These are phyloP conservation scores for Volvox africanus DNA, from an alignment of 139 green algal genomes.

Conservation along the genomic window DNA sequence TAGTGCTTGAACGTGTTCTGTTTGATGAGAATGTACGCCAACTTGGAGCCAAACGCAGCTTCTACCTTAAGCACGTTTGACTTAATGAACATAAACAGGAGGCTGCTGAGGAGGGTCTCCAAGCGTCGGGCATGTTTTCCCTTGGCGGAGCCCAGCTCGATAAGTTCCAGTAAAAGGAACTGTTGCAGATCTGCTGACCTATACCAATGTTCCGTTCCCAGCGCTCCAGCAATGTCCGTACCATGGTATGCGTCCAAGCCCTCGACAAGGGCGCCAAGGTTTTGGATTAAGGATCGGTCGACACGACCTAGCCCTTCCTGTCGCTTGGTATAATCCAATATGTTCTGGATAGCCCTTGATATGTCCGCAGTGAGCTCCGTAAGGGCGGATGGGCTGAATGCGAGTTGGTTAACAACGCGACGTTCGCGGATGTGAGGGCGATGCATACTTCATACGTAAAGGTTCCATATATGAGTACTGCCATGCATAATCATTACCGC, in stretches of 20 bases:
- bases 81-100: constrained; percentile 26
- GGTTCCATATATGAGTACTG: too few species aligned
- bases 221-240: background rate
- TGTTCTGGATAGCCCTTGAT: too few species aligned
- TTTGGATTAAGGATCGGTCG: background rate
- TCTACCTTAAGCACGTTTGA: background rate
- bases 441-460: too few species aligned
- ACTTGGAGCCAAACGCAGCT: background rate
- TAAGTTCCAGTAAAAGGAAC: background rate
- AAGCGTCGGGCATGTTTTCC: background rate
- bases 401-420: too few species aligned
- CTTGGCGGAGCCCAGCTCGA: background rate
- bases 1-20: background rate
- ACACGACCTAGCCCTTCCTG: too few species aligned
- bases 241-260: background rate
- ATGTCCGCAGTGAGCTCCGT: too few species aligned
- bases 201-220: background rate
- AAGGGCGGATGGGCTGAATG: too few species aligned
- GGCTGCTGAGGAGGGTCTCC: background rate
- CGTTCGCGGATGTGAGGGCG: too few species aligned
- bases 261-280: background rate
- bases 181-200: background rate
- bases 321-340: too few species aligned
- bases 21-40: background rate
- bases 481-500: too few species aligned